phyloP scores from a whole-genome alignment of 2,329 filamentous ascomycete species.

The Xylaria sp. region DNA sequence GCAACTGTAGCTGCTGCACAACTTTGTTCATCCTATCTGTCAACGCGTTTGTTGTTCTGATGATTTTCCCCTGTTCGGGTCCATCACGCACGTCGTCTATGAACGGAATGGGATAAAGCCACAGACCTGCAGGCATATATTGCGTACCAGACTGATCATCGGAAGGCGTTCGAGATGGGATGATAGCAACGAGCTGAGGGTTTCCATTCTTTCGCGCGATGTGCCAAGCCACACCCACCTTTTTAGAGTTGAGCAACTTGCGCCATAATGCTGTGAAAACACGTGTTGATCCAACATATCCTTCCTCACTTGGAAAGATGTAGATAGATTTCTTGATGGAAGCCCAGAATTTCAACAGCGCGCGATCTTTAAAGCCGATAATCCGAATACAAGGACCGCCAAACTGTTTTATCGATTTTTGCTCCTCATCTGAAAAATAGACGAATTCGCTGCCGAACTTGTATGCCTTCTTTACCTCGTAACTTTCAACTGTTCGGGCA shows the following conservation, averaged over 20 bases:
- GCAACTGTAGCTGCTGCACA: slow-evolving; percentile 87
- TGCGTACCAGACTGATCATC: slow-evolving; percentile 75
- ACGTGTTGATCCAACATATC: slow-evolving; percentile 88
- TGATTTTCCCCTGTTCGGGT: slow-evolving; percentile 67
- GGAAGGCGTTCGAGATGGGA: slow-evolving; percentile 76
- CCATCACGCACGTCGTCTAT: slow-evolving; percentile 86
- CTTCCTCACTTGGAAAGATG: slow-evolving; percentile 92
- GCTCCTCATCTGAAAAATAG: slow-evolving; percentile 85
- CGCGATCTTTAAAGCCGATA: slow-evolving; percentile 90
- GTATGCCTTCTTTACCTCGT: slow-evolving; percentile 89
- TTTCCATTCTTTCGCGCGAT: slow-evolving; percentile 83
- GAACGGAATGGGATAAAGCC: slow-evolving; percentile 88
- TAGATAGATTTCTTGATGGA: slow-evolving; percentile 88
- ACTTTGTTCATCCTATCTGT: slow-evolving; percentile 85
- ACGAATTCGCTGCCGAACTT: slow-evolving; percentile 95
- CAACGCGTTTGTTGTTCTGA: slow-evolving; percentile 73
- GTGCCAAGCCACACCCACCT: slow-evolving; percentile 90
- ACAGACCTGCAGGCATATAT: slow-evolving; percentile 83
- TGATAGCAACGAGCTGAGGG: slow-evolving; percentile 81
- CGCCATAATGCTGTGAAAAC: slow-evolving; percentile 92
- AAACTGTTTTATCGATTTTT: slow-evolving; percentile 80
- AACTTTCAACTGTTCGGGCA: slow-evolving; percentile 78
- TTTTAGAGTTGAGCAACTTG: slow-evolving; percentile 82
- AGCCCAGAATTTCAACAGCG: slow-evolving; percentile 81
- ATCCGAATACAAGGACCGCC: slow-evolving; percentile 86